Conservation (phyloP, 768 basidiomycete genomes). For the Mycena alexandri region DNA sequence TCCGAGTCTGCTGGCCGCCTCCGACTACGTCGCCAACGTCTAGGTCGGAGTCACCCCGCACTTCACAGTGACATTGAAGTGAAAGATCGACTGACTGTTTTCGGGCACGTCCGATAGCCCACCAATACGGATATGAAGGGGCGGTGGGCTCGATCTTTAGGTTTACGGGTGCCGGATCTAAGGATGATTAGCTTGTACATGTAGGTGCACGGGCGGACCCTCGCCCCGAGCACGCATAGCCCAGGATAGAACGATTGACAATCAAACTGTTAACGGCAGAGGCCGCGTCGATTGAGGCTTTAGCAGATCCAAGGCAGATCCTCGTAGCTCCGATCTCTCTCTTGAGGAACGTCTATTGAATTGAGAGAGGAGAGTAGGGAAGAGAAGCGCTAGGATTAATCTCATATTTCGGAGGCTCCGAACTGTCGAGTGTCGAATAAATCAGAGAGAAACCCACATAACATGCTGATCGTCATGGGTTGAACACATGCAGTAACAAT, state of each 20-base stretch:
- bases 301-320: conserved; percentile 1
- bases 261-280: background rate
- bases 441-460: too few species aligned
- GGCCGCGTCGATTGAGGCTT: background rate
- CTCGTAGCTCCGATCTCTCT: conserved; percentile 7
- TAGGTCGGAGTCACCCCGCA: background rate
- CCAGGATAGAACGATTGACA: background rate
- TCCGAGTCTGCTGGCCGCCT: conserved; percentile 3
- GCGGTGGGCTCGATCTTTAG: background rate
- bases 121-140: conserved; percentile 1
- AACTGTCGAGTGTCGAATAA: too few species aligned
- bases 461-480: too few species aligned
- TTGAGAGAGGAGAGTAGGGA: too few species aligned
- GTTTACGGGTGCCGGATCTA: conserved; percentile 7
- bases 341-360: background rate
- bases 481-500: too few species aligned
- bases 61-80: background rate
- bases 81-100: background rate
- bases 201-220: background rate
- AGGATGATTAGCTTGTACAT: background rate
- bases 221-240: background rate
- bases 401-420: too few species aligned
- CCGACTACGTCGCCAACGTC: conserved; percentile 22
- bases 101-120: background rate
- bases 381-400: too few species aligned